Conservation (phyloP, 2,329 filamentous ascomycete species). For the Aurifilum marmelostoma region DNA sequence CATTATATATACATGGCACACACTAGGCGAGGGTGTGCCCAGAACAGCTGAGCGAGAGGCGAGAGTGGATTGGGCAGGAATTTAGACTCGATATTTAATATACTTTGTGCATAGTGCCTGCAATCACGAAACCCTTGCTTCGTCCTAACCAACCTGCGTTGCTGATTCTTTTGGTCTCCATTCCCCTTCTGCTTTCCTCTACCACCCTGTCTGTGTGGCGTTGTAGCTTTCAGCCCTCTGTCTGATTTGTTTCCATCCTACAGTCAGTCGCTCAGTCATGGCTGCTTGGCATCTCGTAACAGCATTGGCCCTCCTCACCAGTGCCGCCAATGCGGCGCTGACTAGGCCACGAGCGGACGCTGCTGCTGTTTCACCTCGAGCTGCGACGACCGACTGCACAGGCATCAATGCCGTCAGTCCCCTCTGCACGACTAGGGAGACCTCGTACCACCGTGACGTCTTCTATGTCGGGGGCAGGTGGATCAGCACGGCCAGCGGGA, state of each 20-base stretch:
- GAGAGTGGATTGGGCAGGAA: not conserved
- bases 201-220: not conserved
- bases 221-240: too few relatives aligned
- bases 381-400: conserved; percentile 20
- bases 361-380: not conserved
- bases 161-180: not conserved
- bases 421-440: conserved; percentile 27
- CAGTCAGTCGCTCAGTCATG: not conserved
- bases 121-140: conserved; percentile 12
- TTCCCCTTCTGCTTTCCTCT: not conserved
- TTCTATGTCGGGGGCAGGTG: conserved; percentile 39
- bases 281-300: conserved; percentile 19
- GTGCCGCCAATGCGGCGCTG: conserved; percentile 4
- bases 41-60: not conserved
- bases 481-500: conserved; percentile 30
- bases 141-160: not conserved
- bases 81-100: conserved; percentile 9
- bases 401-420: conserved; percentile 26
- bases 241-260: too few relatives aligned
- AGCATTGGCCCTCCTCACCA: conserved; percentile 14
- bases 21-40: not conserved
- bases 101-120: not conserved
- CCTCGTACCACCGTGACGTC: conserved; percentile 32
- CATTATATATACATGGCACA: not conserved
- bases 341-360: not conserved